Base-by-base conservation (phyloP, 2,329 filamentous ascomycete species). In the Aspergillus neotritici region DNA sequence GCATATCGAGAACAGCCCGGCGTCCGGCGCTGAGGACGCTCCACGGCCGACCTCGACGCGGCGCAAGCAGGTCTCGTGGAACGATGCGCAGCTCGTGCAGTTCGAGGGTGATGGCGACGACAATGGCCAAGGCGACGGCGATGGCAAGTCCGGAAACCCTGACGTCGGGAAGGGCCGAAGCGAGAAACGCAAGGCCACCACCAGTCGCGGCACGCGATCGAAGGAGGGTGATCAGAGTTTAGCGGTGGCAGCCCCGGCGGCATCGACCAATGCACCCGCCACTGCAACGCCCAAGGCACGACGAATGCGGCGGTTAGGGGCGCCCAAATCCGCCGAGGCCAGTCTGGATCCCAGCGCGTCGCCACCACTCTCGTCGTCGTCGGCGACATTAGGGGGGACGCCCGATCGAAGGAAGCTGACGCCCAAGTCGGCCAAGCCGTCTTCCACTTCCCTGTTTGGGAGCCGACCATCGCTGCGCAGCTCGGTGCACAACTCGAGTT, bases 1-100 rank as follows among this genome's bases (percentile, higher is more conserved):
- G 44, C 49, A 42, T 8, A 41, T 65, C 44, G 49, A 55, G 32
- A 48, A 55, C 29, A 46, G 47, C 2, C 36, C 43, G 31, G 41
- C 42, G 3, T 21, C 32, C 5, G 16, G 44, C 8, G 47, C 44
- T 13, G 40, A 37, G 33, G 39, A 45, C 14, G 34, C 25, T 28
- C 39, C 33, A 44, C 37, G 28, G 13, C 31, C 11, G 38, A 44
- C 13, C 16, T 41, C 2, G 6, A 43, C 41, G 21, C 37, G 44
- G n/a, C 51, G 49, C 34, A 68, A 66, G 46, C 52, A 47, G 14
- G 65, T 69, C 21, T 56, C 55, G n/a, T 69, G 66, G 66, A 65
- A 66, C 17, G 61, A 67, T 4, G 53, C 62, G 30, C 60, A 56
- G n/a, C 58, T 68, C 6, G 65, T 59, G 13, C 54, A 64, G 43